Percentiles rank a stretch among this genome's conserved stretches.
These are phyloP conservation scores for Trichothecium roseum DNA, from an alignment of 2,329 filamentous ascomycete species.

Conservation along the genomic window DNA sequence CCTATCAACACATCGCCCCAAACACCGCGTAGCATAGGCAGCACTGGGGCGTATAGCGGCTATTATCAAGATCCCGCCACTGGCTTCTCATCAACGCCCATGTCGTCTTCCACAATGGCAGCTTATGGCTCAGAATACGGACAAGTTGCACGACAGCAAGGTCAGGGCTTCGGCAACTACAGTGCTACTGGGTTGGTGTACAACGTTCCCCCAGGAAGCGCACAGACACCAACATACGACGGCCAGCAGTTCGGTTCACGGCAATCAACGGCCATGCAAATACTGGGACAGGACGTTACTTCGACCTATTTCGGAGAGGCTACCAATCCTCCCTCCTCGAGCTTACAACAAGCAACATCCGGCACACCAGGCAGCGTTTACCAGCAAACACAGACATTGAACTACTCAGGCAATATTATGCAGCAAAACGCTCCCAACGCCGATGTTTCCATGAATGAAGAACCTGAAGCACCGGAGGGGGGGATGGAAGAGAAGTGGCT, in stretches of 20 bases:
- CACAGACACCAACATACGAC: constrained; percentile 60
- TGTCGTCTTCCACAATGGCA: constrained; percentile 42
- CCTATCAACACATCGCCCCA: constrained; percentile 39
- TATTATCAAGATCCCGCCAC: constrained; percentile 48
- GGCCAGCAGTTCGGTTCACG: constrained; percentile 64
- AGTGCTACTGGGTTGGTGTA: constrained; percentile 62
- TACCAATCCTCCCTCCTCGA: constrained; percentile 41
- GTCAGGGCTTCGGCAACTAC: constrained; percentile 46
- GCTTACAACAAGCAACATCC: constrained; percentile 37
- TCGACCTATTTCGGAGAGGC: constrained; percentile 58
- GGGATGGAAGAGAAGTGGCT: constrained; percentile 60
- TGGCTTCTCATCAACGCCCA: constrained; percentile 42
- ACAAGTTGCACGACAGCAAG: constrained; percentile 47
- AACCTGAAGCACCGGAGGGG: constrained; percentile 46
- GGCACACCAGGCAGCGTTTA: constrained; percentile 48
- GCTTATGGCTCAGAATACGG: constrained; percentile 58
- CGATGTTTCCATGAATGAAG: constrained; percentile 38
- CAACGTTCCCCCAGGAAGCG: constrained; percentile 39
- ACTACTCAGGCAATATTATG: constrained; percentile 40
- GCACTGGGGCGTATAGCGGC: constrained; percentile 43
- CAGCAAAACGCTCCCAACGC: constrained; percentile 23
- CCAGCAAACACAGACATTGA: constrained; percentile 50
- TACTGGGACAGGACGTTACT: constrained; percentile 39
- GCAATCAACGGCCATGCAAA: constrained; percentile 68
- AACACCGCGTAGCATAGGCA: constrained; percentile 39